These are phyloP conservation scores for Phialophora tarda DNA, from an alignment of 2,329 filamentous ascomycete genomes.

Conservation along the genomic window DNA sequence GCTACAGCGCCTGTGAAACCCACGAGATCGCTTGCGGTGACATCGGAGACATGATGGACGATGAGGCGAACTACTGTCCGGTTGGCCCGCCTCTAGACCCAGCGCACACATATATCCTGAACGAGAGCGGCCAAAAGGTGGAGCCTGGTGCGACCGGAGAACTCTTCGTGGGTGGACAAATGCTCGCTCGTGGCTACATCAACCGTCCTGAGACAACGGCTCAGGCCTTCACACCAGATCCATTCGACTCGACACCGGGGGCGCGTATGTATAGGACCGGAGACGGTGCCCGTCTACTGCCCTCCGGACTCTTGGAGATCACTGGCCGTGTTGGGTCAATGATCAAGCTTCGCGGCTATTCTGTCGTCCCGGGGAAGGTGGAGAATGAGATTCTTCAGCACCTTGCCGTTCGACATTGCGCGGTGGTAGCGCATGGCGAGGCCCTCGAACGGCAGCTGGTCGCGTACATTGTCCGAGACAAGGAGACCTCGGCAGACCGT, in stretches of 20 bases:
- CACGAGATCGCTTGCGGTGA: slow-evolving; percentile 81
- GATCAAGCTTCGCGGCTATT: slow-evolving; percentile 82
- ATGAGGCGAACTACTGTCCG: slow-evolving; percentile 71
- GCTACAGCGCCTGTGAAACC: slow-evolving; percentile 82
- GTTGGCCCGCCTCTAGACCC: slow-evolving; percentile 73
- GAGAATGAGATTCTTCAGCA: slow-evolving; percentile 73
- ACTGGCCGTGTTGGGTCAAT: slow-evolving; percentile 77
- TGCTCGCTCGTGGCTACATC: slow-evolving; percentile 77
- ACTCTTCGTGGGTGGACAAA: slow-evolving; percentile 74
- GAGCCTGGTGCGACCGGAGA: slow-evolving; percentile 69
- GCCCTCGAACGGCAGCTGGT: slow-evolving; percentile 76
- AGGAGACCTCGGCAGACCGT: slow-evolving; percentile 63
- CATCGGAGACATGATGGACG: slow-evolving; percentile 69
- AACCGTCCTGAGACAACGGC: slow-evolving; percentile 79
- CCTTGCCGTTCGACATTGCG: slow-evolving; percentile 72
- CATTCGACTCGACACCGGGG: slow-evolving; percentile 64
- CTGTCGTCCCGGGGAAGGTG: slow-evolving; percentile 76
- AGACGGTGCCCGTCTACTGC: slow-evolving; percentile 70
- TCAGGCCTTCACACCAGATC: slow-evolving; percentile 71
- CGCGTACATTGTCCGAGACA: slow-evolving; percentile 75
- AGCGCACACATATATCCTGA: slow-evolving; percentile 72
- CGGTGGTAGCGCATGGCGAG: slow-evolving; percentile 75
- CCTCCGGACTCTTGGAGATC: slow-evolving; percentile 73
- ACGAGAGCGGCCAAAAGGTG: slow-evolving; percentile 70
- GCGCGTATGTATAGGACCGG: slow-evolving; percentile 77